Evolutionary conservation across 495 filamentous ascomycete genomes (phyloP).

Genomic region (Penicillium cataractarum): DNA sequence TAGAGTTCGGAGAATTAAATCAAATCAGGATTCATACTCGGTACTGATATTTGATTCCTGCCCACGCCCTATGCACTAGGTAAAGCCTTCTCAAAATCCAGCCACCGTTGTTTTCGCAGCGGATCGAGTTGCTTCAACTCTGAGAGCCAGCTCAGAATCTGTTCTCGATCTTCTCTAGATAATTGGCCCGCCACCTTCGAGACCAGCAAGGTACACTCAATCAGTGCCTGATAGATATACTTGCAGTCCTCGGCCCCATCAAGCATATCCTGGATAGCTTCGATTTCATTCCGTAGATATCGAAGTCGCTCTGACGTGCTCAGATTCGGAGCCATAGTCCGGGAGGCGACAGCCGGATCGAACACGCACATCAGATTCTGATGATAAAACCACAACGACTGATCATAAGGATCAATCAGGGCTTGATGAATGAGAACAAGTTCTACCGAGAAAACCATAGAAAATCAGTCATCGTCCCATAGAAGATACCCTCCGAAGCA

Average conservation of each 20-base stretch:
- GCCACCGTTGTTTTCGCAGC: conserved; percentile 69
- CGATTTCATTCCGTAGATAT: conserved; percentile 70
- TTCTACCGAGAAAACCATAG: conserved; percentile 50
- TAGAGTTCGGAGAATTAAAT: neutral
- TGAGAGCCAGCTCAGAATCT: conserved; percentile 61
- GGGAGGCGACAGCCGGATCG: conserved; percentile 50
- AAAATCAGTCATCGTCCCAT: conserved; percentile 11
- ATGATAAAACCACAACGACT: conserved; percentile 96
- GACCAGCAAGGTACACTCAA: conserved; percentile 56
- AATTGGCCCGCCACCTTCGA: conserved; percentile 40
- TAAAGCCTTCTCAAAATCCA: conserved; percentile 56
- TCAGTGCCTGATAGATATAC: conserved; percentile 77
- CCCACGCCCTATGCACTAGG: neutral
- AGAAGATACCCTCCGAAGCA: neutral
- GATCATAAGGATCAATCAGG: conserved; percentile 86
- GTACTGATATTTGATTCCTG: neutral
- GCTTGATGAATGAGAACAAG: conserved; percentile 73
- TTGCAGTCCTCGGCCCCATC: conserved; percentile 76
- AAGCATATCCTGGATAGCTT: conserved; percentile 70
- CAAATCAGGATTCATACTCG: neutral
- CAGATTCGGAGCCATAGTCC: conserved; percentile 66
- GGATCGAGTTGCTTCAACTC: conserved; percentile 70
- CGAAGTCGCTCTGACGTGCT: conserved; percentile 61
- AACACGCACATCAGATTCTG: conserved; percentile 73
- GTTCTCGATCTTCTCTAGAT: conserved; percentile 42